Evolutionary conservation across 768 basidiomycete species (phyloP).

Genomic region (Crassisporium funariophilum): DNA sequence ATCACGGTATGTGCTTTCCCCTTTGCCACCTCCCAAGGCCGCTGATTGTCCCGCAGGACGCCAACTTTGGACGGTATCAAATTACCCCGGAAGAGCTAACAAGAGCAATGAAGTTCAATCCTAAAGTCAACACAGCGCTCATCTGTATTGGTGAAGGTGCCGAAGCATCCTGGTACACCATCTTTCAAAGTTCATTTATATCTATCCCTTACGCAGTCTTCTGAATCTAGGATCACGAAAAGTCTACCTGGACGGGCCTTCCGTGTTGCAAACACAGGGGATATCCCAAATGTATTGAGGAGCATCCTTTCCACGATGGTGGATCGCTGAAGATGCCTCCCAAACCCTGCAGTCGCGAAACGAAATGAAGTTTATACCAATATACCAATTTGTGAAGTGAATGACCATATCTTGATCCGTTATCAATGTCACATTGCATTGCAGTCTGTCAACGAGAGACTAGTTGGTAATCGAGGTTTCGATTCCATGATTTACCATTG

Average conservation of each 20-base stretch:
- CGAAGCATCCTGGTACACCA: constrained; percentile 57
- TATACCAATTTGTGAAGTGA: too few species aligned
- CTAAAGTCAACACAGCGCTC: constrained; percentile 67
- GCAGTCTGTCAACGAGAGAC: too few species aligned
- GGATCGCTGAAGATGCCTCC: constrained; percentile 44
- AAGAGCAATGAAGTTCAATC: constrained; percentile 56
- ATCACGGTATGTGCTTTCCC: constrained; percentile 45
- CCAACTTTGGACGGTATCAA: constrained; percentile 64
- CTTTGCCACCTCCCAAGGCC: background rate
- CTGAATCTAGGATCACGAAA: constrained; percentile 53
- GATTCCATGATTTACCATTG: too few species aligned
- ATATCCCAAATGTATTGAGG: constrained; percentile 64
- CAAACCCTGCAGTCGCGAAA: too few species aligned
- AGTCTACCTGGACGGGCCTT: constrained; percentile 62
- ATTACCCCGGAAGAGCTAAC: constrained; percentile 63
- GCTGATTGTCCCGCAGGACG: constrained; percentile 41
- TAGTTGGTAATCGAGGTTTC: too few species aligned
- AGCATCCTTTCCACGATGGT: constrained; percentile 64
- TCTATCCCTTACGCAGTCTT: background rate
- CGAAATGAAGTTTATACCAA: too few species aligned
- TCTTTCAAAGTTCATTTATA: background rate
- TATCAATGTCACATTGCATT: too few species aligned
- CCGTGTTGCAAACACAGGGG: constrained; percentile 59
- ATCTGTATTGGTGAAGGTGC: constrained; percentile 74
- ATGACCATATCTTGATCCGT: too few species aligned